These are phyloP conservation scores for Xerocomus amazonicus DNA, from an alignment of 1,284 basidiomycete species.

Conservation along the genomic window DNA sequence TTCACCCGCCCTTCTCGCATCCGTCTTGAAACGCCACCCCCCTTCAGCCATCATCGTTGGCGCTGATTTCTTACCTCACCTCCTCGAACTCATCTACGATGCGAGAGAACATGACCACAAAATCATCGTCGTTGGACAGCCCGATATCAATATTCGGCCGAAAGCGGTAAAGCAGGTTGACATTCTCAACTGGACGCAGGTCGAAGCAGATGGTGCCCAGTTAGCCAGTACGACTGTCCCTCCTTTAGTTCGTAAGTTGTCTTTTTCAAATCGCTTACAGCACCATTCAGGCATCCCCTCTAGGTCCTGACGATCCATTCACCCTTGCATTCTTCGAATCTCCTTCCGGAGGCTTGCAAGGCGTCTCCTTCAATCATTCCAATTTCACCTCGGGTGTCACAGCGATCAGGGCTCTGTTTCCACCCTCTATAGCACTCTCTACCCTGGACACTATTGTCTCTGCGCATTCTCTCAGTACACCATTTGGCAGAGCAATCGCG, in stretches of 20 bases:
- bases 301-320: constrained; percentile 61
- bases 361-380: constrained; percentile 68
- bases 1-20: constrained; percentile 52
- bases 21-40: constrained; percentile 59
- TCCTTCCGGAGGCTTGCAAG: constrained; percentile 50
- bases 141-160: constrained; percentile 38
- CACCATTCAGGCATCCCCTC: constrained; percentile 1
- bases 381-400: constrained; percentile 79
- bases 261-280: neutral
- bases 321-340: constrained; percentile 63
- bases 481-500: constrained; percentile 68
- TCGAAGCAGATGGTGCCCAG: constrained; percentile 60
- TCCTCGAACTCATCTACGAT: constrained; percentile 68
- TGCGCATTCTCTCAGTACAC: constrained; percentile 62
- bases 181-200: constrained; percentile 57
- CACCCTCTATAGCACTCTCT: constrained; percentile 57
- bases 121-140: constrained; percentile 66
- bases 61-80: constrained; percentile 54
- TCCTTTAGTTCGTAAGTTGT: constrained; percentile 23
- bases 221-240: constrained; percentile 15
- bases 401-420: constrained; percentile 62
- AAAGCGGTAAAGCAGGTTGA: constrained; percentile 48
- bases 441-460: constrained; percentile 71
- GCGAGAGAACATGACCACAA: constrained; percentile 50
- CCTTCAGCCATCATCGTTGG: constrained; percentile 69